Base-by-base conservation (phyloP, 306 rosid species). In the Dalbergia cultrata region DNA sequence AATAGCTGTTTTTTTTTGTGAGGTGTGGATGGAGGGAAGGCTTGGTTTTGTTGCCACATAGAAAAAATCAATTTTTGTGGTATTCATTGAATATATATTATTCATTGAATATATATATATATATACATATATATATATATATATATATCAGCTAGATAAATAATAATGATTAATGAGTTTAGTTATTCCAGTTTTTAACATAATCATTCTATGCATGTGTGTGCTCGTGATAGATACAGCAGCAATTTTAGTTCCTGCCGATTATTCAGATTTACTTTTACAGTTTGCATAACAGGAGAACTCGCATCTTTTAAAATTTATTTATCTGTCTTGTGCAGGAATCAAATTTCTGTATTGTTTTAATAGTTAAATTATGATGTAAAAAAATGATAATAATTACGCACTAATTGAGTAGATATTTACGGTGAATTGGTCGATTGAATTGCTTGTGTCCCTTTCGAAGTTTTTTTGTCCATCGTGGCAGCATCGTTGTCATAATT, bases 331-430 rank as follows among this genome's bases (percentile, higher is more conserved):
- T 56, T 56, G 31, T 14, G 2, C 18, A 6, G 41, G 13, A 9
- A 19, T 39, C 33, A 53, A 35, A 21, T 39, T 37, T 10, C 0
- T 50, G n/a, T 50, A 16, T 50, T 50, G 57, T 13, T 50, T 67
- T 26, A 26, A 26, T 26, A 26, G 31, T 26, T 26, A 43, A 9
- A 39, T 18, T 9, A 63, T 11, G 8, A 9, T 26, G 1, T n/a
- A 10, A 43, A 60, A 62, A 33, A 16, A 6, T n/a, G n/a, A 6
- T 45, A 13, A 67, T 35, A 75, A 75, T 59, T 68, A 57, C 39
- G 70, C 72, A 26, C 58, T 67, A 6, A n/a, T 49, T 52, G 59
- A 69, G 70, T 26, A 12, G 62, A 82, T 56, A 13, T 77, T 70
- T 70, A 74, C 68, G 53, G 73, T 78, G 56, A 70, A 41, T 39